These are phyloP conservation scores for Sicyos edulis DNA, from an alignment of 306 rosid species.

Conservation along the genomic window DNA sequence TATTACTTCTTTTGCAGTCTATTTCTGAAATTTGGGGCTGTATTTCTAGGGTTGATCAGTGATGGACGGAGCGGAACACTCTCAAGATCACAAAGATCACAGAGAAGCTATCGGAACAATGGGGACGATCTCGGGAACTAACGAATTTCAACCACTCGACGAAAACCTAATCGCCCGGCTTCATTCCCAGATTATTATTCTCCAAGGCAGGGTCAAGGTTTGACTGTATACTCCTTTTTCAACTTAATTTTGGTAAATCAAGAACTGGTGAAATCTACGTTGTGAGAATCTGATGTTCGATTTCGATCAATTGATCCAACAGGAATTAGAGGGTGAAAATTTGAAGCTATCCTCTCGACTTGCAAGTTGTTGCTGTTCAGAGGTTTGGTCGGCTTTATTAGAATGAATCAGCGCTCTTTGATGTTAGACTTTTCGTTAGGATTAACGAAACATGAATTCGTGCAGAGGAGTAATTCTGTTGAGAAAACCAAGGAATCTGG, in stretches of 20 bases:
- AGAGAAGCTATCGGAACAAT: neutral
- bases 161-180: conserved; percentile 30
- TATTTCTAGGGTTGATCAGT: neutral
- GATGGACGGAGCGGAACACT: conserved; percentile 1
- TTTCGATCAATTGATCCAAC: conserved; percentile 20
- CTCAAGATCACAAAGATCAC: neutral
- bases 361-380: conserved; percentile 34
- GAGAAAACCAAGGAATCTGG: conserved; percentile 27
- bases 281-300: neutral
- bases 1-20: neutral
- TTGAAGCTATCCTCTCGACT: conserved; percentile 51
- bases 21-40: neutral
- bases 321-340: conserved; percentile 71
- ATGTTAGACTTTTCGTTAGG: neutral
- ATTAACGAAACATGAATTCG: conserved; percentile 25
- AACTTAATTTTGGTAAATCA: neutral
- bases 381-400: conserved; percentile 38
- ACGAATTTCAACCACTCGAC: conserved; percentile 15
- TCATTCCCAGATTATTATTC: conserved; percentile 33
- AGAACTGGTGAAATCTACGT: neutral
- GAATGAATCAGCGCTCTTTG: neutral
- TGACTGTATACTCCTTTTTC: neutral
- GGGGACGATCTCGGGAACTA: neutral
- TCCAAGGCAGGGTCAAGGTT: conserved; percentile 56
- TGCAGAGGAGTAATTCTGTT: conserved; percentile 46